These are phyloP conservation scores for Chytridium lagenaria DNA, from an alignment of 371 early-diverging fungal genomes.

Conservation along the genomic window DNA sequence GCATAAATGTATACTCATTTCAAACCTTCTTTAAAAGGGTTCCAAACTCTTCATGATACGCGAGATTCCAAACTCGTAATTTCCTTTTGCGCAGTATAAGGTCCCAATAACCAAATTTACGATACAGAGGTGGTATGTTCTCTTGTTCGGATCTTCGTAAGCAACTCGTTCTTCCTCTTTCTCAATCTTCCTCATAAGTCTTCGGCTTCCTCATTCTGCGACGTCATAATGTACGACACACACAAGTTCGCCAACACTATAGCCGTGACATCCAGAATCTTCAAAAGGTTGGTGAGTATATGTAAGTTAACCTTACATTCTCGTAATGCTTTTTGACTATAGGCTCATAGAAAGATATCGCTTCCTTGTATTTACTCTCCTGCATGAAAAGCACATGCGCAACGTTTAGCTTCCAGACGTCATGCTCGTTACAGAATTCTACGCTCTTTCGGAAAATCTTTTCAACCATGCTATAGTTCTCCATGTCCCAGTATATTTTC, in stretches of 20 bases:
- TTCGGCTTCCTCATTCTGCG: slow-evolving; percentile 66
- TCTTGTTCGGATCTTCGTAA: slow-evolving; percentile 55
- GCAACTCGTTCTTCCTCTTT: slow-evolving; percentile 63
- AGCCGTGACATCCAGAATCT: slow-evolving; percentile 61
- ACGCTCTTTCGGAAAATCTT: slow-evolving; percentile 60
- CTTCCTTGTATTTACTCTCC: slow-evolving; percentile 65
- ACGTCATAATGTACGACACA: slow-evolving; percentile 65
- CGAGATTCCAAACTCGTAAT: slow-evolving; percentile 65
- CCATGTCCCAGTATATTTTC: slow-evolving; percentile 64
- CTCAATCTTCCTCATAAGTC: slow-evolving; percentile 64
- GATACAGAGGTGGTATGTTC: slow-evolving; percentile 63
- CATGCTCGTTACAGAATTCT: slow-evolving; percentile 63
- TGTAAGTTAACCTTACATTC: slow-evolving; percentile 44
- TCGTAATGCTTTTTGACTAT: slow-evolving; percentile 61
- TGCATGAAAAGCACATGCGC: slow-evolving; percentile 68
- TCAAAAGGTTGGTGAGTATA: slow-evolving; percentile 5
- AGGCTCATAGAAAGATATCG: slow-evolving; percentile 64
- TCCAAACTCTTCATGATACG: slow-evolving; percentile 63
- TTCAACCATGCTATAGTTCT: slow-evolving; percentile 60
- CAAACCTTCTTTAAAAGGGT: slow-evolving; percentile 56
- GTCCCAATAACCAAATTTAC: slow-evolving; percentile 68
- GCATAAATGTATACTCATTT: background rate
- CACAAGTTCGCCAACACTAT: slow-evolving; percentile 66
- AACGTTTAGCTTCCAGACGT: slow-evolving; percentile 64
- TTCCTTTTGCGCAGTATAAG: slow-evolving; percentile 66